phyloP scores from a whole-genome alignment of 805 yeast genomes.

The Ogataea henricii region DNA sequence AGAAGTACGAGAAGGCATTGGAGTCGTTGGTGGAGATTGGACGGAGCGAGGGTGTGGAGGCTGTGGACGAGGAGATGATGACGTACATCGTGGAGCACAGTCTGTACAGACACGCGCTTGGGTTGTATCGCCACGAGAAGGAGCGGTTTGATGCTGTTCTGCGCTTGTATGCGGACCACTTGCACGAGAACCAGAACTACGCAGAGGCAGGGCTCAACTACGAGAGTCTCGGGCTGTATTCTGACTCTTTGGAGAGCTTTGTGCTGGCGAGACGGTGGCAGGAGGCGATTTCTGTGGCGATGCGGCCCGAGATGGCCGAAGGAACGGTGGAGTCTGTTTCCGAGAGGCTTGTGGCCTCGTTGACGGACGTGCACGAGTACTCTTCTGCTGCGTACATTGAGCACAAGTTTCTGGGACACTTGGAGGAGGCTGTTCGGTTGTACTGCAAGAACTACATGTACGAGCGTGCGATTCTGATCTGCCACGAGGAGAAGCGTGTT shows the following conservation, averaged over 20 bases:
- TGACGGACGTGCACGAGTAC: conserved; percentile 71
- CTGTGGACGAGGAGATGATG: conserved; percentile 57
- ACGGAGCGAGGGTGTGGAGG: conserved; percentile 29
- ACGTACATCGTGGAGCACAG: conserved; percentile 69
- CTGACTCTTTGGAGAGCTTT: conserved; percentile 70
- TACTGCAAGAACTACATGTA: conserved; percentile 76
- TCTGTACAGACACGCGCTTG: conserved; percentile 69
- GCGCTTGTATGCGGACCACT: conserved; percentile 59
- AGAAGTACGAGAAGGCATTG: conserved; percentile 68
- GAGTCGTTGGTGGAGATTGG: conserved; percentile 58
- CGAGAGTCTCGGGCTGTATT: conserved; percentile 62
- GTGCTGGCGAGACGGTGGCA: conserved; percentile 76
- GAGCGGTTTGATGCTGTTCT: conserved; percentile 57
- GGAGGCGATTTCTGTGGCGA: conserved; percentile 72
- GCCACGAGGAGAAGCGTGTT: conserved; percentile 43
- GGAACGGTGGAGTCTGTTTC: conserved; percentile 48
- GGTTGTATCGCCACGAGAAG: conserved; percentile 57
- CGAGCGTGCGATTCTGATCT: conserved; percentile 74
- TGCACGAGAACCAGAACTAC: conserved; percentile 58
- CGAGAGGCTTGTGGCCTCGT: conserved; percentile 57
- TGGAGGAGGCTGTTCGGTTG: conserved; percentile 61
- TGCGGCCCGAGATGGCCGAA: conserved; percentile 40
- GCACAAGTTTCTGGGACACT: conserved; percentile 57
- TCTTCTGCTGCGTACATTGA: conserved; percentile 81
- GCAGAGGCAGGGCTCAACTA: conserved; percentile 78